phyloP scores from a whole-genome alignment of 768 basidiomycete genomes.

The Naganishia friedmannii region DNA sequence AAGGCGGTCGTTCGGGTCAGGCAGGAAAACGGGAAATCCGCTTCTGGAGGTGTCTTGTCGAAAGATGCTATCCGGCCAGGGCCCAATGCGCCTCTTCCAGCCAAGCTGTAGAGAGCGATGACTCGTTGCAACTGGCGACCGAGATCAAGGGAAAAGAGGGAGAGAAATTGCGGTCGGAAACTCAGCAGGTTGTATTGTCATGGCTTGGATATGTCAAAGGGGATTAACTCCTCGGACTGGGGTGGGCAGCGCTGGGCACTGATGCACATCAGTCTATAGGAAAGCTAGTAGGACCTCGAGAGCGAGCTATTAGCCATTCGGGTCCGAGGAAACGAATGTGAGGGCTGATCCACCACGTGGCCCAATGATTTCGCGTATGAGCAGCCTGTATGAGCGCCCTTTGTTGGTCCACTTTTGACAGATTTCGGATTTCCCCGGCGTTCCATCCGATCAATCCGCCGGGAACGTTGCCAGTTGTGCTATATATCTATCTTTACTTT shows the following conservation, averaged over 20 bases:
- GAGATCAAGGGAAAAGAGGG: neutral
- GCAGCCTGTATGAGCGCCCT: too few species aligned
- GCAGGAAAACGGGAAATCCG: conserved; percentile 28
- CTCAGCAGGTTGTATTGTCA: neutral
- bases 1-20: conserved; percentile 70
- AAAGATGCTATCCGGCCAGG: conserved; percentile 21
- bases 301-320: neutral
- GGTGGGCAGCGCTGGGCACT: too few species aligned
- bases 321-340: neutral
- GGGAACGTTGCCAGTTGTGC: too few species aligned
- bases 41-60: neutral
- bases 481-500: too few species aligned
- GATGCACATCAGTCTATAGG: too few species aligned
- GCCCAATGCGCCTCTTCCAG: neutral
- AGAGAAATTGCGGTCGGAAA: neutral
- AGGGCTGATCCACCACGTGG: neutral
- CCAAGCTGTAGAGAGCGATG: conserved; percentile 1
- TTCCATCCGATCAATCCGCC: too few species aligned
- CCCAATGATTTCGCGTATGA: neutral
- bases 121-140: neutral
- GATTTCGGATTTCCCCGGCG: neutral
- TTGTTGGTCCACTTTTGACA: too few species aligned
- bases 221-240: too few species aligned
- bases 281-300: neutral
- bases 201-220: neutral